phyloP scores from a whole-genome alignment of 768 basidiomycete genomes.

The Trametes maxima region DNA sequence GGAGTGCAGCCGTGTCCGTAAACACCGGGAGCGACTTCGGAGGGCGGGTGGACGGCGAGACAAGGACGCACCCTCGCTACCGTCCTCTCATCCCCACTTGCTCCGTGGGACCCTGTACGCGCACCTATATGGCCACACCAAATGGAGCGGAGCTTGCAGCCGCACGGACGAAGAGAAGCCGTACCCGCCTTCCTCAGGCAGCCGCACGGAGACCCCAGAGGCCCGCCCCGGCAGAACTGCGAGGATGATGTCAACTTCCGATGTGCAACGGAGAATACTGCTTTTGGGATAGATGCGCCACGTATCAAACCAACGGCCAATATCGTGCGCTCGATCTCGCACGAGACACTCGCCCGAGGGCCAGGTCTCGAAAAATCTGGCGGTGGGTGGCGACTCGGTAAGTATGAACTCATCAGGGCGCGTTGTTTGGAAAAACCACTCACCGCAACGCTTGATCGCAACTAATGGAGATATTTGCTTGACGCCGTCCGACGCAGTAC shows the following conservation, averaged over 20 bases:
- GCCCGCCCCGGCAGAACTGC: slow-evolving; percentile 15
- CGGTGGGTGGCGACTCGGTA: too few relatives aligned
- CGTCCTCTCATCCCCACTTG: not conserved
- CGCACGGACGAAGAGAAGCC: slow-evolving; percentile 3
- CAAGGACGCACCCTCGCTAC: slow-evolving; percentile 3
- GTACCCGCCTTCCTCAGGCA: not conserved
- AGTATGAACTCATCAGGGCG: too few relatives aligned
- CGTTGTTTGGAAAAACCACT: too few relatives aligned
- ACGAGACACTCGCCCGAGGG: not conserved
- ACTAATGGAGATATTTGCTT: too few relatives aligned
- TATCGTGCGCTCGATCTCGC: not conserved
- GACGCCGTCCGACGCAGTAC: too few relatives aligned
- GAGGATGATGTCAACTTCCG: slow-evolving; percentile 25
- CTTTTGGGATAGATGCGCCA: slow-evolving; percentile 10
- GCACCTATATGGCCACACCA: slow-evolving; percentile 10
- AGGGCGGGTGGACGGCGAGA: not conserved
- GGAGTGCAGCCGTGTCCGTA: not conserved
- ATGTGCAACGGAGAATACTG: slow-evolving; percentile 21
- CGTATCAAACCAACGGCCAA: not conserved
- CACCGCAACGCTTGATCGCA: too few relatives aligned
- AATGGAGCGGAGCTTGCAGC: slow-evolving; percentile 11
- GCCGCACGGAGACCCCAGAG: not conserved
- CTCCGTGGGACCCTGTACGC: not conserved
- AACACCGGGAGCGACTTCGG: not conserved
- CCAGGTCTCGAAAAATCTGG: too few relatives aligned